Base-by-base conservation (phyloP, 1,284 basidiomycete species). In the Rhodotorula sp. region DNA sequence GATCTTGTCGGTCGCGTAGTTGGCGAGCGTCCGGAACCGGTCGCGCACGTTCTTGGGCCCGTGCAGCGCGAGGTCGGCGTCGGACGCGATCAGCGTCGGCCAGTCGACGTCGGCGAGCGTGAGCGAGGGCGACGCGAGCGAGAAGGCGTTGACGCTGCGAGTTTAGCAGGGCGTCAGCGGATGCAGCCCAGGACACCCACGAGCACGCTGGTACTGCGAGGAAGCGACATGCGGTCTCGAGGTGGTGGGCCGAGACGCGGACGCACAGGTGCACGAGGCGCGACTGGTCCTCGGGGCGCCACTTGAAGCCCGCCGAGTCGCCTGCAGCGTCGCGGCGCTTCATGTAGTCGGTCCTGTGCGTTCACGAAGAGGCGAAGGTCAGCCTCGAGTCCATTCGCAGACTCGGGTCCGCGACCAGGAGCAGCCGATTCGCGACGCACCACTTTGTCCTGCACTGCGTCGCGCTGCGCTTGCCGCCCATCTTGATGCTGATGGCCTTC, bases 381-480 rank as follows among this genome's bases (percentile, higher is more conserved):
- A 21, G 34, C 45, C 4, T 21, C 19, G 17, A 19, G 23, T 8
- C 5, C 21, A 10, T 16, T 16, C 2, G 21, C 9, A 0, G 10
- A 4, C n/a, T 9, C 21, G 23, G 17, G 3, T 21, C 34, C 41
- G 14, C 23, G 52, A n/a, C 23, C 10, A 34, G 16, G 10, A 50
- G 25, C 53, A 13, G 41, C 25, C 23, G 44, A 17, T 12, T 25
- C 2, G 46, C 14, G 5, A 64, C 72, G 50, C 49, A 74, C 72
- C 91, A 93, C 85, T 93, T 93, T 58, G 89, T 90, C 64, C 91
- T 84, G 82, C 91, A 92, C 80, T 93, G 91, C 75, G 91, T 88
- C 75, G 90, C 84, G 46, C 88, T 88, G 61, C 91, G 85, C 65
- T 81, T 87, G 34, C 87, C 87, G 54, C 88, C 89, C 90, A 93